Base-by-base conservation (phyloP, 495 filamentous ascomycete genomes). In the Poronia punctata region DNA sequence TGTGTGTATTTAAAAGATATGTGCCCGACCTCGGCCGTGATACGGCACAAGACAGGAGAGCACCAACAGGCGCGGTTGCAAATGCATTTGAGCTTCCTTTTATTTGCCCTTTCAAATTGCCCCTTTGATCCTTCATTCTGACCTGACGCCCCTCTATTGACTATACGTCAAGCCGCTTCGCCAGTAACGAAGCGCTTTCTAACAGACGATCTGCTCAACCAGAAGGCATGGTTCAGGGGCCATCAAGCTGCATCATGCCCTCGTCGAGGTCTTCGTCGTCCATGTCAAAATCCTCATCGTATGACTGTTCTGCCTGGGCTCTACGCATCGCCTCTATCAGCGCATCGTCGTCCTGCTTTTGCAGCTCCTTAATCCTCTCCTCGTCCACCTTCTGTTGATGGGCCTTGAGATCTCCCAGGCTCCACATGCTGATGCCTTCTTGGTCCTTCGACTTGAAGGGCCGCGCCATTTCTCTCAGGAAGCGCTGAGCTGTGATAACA, bases 361-460 rank as follows among this genome's bases (percentile, higher is more conserved):
- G 56, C 27, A 75, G 28, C 46, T 68, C 67, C 32, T 49, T 37
- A 32, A 73, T 71, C 31, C 52, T 43, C 38, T 86, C 83, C 38
- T 82, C 72, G 40, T 83, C 81, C 41, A 79, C 60, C 66, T 83
- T 88, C 62, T 78, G 72, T 69, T 95, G 81, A 59, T 95, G 84
- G 22, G 62, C 67, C 54, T 79, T 70, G 40, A 98, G 61, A 49
- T 98, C 84, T 40, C 70, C 72, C 44, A 86, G 60, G 35, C 80
- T 86, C 92, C 92, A 98, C 7, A 84, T 93, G 39, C 84, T 90
- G 45, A 95, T 82, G 1, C 92, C 92, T 44, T 95, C 88, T 56
- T 94, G 86, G 57, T 92, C 82, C 40, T 70, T 80, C 3, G 80
- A 61, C 26, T 78, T 78, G 62, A 95, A 95, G 16, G 88, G 88